Conservation (phyloP, 495 filamentous ascomycete genomes). For the Penicillium herquei region DNA sequence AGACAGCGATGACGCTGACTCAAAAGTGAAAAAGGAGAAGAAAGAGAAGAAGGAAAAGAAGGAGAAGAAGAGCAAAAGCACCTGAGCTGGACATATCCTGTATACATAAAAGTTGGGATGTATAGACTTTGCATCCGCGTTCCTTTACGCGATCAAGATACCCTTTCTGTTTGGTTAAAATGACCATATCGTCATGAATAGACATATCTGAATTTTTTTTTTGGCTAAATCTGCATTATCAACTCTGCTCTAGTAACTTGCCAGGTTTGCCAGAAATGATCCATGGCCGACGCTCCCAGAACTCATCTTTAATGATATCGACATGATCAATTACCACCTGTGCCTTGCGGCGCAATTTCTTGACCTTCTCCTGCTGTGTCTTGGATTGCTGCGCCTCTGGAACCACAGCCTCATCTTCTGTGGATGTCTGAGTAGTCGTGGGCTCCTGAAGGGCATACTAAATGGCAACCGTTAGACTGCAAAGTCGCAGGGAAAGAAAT, state of each 20-base stretch:
- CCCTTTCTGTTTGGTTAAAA: slow-evolving; percentile 26
- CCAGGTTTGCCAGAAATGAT: slow-evolving; percentile 74
- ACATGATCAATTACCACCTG: slow-evolving; percentile 76
- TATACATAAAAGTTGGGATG: slow-evolving; percentile 9
- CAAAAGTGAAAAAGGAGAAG: slow-evolving; percentile 25
- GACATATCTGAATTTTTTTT: background rate
- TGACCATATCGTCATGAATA: slow-evolving; percentile 2
- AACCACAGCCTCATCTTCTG: slow-evolving; percentile 8
- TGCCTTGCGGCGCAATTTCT: slow-evolving; percentile 72
- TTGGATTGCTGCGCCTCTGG: slow-evolving; percentile 54
- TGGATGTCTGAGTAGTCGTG: slow-evolving; percentile 13
- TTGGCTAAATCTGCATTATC: slow-evolving; percentile 18
- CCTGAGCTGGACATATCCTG: slow-evolving; percentile 18
- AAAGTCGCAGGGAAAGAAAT: background rate
- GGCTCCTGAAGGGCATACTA: slow-evolving; percentile 44
- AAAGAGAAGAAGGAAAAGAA: slow-evolving; percentile 31
- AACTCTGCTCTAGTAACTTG: slow-evolving; percentile 55
- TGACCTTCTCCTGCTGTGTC: slow-evolving; percentile 74
- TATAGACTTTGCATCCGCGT: slow-evolving; percentile 20
- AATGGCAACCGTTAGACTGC: slow-evolving; percentile 7
- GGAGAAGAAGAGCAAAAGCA: slow-evolving; percentile 24
- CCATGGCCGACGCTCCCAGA: slow-evolving; percentile 87
- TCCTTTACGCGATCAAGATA: slow-evolving; percentile 33
- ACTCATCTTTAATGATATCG: slow-evolving; percentile 91
- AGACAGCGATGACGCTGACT: background rate